Base-by-base conservation (phyloP, 805 yeast species). In the Saccharomycopsis capsularis region DNA sequence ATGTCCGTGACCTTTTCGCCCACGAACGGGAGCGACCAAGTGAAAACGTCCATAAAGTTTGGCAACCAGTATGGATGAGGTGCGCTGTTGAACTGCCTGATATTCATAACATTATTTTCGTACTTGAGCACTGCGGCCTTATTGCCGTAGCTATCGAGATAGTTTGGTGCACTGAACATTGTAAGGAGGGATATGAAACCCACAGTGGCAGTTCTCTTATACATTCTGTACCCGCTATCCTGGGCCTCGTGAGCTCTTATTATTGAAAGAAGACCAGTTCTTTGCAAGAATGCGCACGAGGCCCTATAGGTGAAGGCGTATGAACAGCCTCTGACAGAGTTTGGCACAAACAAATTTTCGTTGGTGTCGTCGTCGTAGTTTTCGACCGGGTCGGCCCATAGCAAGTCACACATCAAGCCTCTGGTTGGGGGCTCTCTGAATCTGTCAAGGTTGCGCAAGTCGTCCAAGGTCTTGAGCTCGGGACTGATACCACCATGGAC, bases 51-150 rank as follows among this genome's bases (percentile, higher is more conserved):
- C 95, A 90, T 88, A 59, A 90, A 87, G 64, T 89, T 89, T 5
- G 98, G 98, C 57, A 93, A 72, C 88, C 95, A 89, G 67, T 93
- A 91, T 1, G 99, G 99, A 66, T 91, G 98, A 3, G 96, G 95
- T 25, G 89, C 81, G 59, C 82, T 68, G 65, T 90, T 89, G 71
- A 93, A 91, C 67, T 91, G 98, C 50, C 97, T 78, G 50, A 91
- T 91, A 65, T 91, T 93, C 93, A 91, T 84, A 21, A 89, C 93
- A 57, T 89, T 83, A 62, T 85, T 78, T 58, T 87, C 96, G 66
- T 90, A 91, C 66, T 88, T 89, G 57, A 91, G 71, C 16, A 91
- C 88, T 0, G 98, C 98, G 1, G 96, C 98, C 68, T 90, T 90
- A 69, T 91, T 91, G 60, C 88, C 86, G 66, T 90, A 91, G 5